A percentile compares a stretch with the other conserved stretches of the same genome.
Evolutionary conservation across 495 filamentous ascomycete species (phyloP).

Genomic region (Lentithecium fluviatile): DNA sequence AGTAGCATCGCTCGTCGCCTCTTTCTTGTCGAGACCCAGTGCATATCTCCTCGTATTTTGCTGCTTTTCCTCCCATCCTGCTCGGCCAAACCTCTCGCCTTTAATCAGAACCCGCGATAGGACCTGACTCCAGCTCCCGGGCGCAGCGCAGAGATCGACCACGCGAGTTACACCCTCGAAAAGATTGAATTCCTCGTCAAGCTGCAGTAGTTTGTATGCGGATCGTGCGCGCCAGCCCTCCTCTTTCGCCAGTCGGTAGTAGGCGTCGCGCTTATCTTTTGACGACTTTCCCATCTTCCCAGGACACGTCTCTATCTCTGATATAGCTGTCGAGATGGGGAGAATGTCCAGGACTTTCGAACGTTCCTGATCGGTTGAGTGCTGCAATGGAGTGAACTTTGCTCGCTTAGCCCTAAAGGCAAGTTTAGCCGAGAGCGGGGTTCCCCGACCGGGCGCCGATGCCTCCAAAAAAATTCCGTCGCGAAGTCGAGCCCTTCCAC

Average conservation of each 20-base stretch:
- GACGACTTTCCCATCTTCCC: slow-evolving; percentile 88
- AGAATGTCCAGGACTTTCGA: too few species aligned
- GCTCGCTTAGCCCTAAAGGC: slow-evolving; percentile 1
- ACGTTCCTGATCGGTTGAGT: too few species aligned
- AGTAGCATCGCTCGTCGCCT: neutral
- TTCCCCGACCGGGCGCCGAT: slow-evolving; percentile 24
- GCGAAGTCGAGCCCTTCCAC: neutral
- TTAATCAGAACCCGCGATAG: slow-evolving; percentile 89
- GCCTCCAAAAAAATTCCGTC: slow-evolving; percentile 19
- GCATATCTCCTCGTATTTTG: slow-evolving; percentile 39
- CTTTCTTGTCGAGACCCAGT: slow-evolving; percentile 32
- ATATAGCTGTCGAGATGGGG: too few species aligned
- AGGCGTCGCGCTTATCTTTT: slow-evolving; percentile 97
- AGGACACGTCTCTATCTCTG: too few species aligned
- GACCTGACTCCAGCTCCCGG: slow-evolving; percentile 95
- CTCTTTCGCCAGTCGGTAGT: slow-evolving; percentile 96
- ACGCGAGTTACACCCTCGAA: slow-evolving; percentile 85
- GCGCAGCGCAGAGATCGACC: slow-evolving; percentile 93
- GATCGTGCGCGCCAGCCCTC: slow-evolving; percentile 96
- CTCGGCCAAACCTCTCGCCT: slow-evolving; percentile 80
- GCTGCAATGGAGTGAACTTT: too few species aligned
- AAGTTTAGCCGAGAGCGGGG: slow-evolving; percentile 26
- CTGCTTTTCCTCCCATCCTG: slow-evolving; percentile 81
- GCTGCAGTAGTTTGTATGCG: slow-evolving; percentile 94
- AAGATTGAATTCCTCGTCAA: slow-evolving; percentile 95